phyloP scores from a whole-genome alignment of 2,329 filamentous ascomycete genomes.

The Fusarium pseudograminearum region DNA sequence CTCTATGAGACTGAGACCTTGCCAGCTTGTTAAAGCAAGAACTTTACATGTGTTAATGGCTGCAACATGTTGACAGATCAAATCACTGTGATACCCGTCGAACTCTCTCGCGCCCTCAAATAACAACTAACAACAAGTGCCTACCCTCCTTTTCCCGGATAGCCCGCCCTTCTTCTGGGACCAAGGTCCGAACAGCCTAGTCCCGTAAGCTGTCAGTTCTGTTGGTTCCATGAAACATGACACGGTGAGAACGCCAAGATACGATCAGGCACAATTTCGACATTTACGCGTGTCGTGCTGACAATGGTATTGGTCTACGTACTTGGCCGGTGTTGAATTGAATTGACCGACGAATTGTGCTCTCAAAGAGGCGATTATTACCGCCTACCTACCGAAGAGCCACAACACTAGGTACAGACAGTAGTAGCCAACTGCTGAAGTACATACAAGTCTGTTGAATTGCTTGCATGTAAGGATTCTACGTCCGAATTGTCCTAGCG shows the following conservation, averaged over 20 bases:
- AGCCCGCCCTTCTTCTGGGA: constrained; percentile 19
- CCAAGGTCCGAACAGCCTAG: constrained; percentile 30
- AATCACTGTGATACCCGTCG: background rate
- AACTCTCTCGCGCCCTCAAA: background rate
- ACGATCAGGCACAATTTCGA: constrained; percentile 12
- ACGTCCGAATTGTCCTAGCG: background rate
- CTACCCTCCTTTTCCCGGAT: constrained; percentile 15
- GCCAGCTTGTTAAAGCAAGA: constrained; percentile 10
- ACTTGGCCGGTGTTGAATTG: background rate
- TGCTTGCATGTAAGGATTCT: constrained; percentile 2
- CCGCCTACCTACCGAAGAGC: constrained; percentile 9
- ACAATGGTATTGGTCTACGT: background rate
- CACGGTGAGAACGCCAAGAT: constrained; percentile 15
- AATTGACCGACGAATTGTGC: background rate
- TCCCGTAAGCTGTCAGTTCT: constrained; percentile 10
- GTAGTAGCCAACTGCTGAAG: background rate
- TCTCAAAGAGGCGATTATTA: constrained; percentile 1
- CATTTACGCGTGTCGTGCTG: constrained; percentile 18
- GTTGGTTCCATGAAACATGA: constrained; percentile 16
- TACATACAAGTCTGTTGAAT: background rate
- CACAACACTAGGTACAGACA: background rate
- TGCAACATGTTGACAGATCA: background rate
- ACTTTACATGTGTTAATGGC: background rate
- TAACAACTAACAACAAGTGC: background rate
- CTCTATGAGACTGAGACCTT: background rate